Evolutionary conservation across 179 eudicot genomes (phyloP).

Genomic region (Actinidia arguta): DNA sequence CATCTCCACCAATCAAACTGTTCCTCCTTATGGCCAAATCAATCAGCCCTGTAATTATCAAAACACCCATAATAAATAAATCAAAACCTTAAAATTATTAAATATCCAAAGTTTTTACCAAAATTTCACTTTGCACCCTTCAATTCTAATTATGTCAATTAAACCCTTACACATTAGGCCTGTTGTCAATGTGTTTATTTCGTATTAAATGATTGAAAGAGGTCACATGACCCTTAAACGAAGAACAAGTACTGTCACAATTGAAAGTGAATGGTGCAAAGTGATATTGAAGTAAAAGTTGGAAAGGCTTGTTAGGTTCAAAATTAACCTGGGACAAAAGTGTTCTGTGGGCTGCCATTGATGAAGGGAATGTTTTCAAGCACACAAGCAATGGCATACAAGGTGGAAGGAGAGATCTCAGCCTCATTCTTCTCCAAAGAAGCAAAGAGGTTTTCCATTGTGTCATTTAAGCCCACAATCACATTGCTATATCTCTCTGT

Average conservation of each 20-base stretch:
- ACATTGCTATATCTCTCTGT: slow-evolving; percentile 97
- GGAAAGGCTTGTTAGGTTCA: neutral
- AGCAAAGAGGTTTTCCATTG: slow-evolving; percentile 76
- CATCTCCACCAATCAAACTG: slow-evolving; percentile 96
- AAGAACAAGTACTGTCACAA: too few species aligned
- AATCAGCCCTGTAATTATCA: slow-evolving; percentile 67
- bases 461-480: slow-evolving; percentile 89
- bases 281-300: neutral
- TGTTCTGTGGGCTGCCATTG: slow-evolving; percentile 99
- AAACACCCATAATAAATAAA: neutral
- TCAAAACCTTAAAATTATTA: neutral
- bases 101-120: neutral
- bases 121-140: neutral
- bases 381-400: slow-evolving; percentile 89
- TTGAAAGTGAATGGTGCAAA: too few species aligned
- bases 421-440: slow-evolving; percentile 82
- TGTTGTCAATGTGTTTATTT: too few species aligned
- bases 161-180: too few species aligned
- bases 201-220: too few species aligned
- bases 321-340: slow-evolving; percentile 83
- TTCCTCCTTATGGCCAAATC: slow-evolving; percentile 88
- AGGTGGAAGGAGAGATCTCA: slow-evolving; percentile 96
- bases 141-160: too few species aligned
- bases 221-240: too few species aligned
- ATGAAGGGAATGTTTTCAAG: slow-evolving; percentile 90